Conservation (phyloP, 176 grass and related monocot species). For the Dendrocalamus sinicus region DNA sequence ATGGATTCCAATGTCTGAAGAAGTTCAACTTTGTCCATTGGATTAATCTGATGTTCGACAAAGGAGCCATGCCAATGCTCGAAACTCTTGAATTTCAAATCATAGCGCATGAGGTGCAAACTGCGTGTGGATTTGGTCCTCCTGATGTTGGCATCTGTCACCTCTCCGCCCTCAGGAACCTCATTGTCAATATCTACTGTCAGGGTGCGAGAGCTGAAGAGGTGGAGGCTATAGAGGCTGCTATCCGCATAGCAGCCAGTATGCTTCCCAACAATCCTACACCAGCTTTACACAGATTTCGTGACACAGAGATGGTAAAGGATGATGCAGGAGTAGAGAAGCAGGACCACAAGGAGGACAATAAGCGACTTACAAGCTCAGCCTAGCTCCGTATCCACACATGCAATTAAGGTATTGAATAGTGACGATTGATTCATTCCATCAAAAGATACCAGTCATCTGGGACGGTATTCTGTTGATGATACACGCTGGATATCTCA, state of each 20-base stretch:
- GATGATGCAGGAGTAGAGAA: not conserved
- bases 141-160: constrained; percentile 33
- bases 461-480: not conserved
- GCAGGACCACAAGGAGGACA: not conserved
- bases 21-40: constrained; percentile 35
- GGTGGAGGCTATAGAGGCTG: constrained; percentile 43
- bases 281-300: constrained; percentile 27
- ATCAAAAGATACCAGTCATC: not conserved
- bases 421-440: not conserved
- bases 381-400: not conserved
- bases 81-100: constrained; percentile 44
- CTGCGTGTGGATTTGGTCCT: not conserved
- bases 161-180: constrained; percentile 34
- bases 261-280: constrained; percentile 41
- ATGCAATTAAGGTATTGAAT: not conserved
- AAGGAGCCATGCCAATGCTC: constrained; percentile 47
- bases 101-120: not conserved
- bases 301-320: constrained; percentile 14
- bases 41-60: constrained; percentile 24
- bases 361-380: not conserved
- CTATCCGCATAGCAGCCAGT: constrained; percentile 4
- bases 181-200: constrained; percentile 26
- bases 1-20: constrained; percentile 38
- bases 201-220: constrained; percentile 24
- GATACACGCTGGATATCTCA: not conserved